phyloP scores from a whole-genome alignment of 1,284 basidiomycete species.

The Mycena sp. region DNA sequence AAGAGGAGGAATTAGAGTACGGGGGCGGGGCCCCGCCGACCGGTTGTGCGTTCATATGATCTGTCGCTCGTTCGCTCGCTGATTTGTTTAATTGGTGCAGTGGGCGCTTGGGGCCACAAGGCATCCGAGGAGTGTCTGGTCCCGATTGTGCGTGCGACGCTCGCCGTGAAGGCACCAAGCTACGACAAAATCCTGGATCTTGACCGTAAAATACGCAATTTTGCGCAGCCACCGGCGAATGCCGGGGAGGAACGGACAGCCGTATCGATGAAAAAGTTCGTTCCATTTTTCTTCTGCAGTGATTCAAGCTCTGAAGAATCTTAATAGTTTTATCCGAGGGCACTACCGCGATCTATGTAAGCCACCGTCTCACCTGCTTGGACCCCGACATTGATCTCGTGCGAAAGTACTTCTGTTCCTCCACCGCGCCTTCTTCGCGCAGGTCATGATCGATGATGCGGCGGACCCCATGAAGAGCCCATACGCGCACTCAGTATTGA shows the following conservation, averaged over 20 bases:
- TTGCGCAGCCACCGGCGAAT: constrained; percentile 39
- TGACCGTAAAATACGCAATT: constrained; percentile 53
- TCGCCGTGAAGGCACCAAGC: constrained; percentile 52
- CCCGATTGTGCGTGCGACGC: constrained; percentile 52
- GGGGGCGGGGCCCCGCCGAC: constrained; percentile 52
- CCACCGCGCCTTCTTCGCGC: constrained; percentile 59
- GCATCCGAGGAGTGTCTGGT: constrained; percentile 52
- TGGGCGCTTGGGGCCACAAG: constrained; percentile 57
- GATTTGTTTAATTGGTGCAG: constrained; percentile 37
- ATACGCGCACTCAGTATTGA: constrained; percentile 52
- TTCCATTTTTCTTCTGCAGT: background rate
- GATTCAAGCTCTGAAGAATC: background rate
- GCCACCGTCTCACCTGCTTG: constrained; percentile 25
- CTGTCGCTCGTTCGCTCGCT: background rate
- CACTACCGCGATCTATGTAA: constrained; percentile 59
- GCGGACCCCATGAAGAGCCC: constrained; percentile 51
- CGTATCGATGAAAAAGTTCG: constrained; percentile 48
- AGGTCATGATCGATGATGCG: constrained; percentile 54
- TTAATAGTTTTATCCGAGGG: constrained; percentile 48
- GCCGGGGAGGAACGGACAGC: constrained; percentile 42
- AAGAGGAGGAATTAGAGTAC: constrained; percentile 53
- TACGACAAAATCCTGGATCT: constrained; percentile 56
- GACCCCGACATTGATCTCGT: background rate
- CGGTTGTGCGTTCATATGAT: constrained; percentile 50
- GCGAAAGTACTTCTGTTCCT: constrained; percentile 55